Conservation (phyloP, 2,329 filamentous ascomycete genomes). For the Ophiocordyceps camponoti-leonardi region DNA sequence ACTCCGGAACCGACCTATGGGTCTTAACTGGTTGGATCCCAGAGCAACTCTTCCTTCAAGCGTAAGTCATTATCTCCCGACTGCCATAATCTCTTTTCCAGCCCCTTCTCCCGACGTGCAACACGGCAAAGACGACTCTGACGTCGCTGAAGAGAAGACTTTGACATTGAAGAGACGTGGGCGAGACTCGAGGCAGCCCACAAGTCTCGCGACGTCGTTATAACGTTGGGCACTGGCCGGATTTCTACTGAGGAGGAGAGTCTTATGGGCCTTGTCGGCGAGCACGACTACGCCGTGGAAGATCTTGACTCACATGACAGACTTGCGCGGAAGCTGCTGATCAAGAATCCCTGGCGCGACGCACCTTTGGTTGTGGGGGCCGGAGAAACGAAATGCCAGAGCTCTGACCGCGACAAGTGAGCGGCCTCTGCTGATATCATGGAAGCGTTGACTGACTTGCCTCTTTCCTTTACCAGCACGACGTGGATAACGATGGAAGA, state of each 20-base stretch:
- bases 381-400: constrained; percentile 1
- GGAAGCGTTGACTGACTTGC: not conserved
- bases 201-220: constrained; percentile 59
- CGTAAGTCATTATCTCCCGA: constrained; percentile 19
- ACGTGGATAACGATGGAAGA: constrained; percentile 90
- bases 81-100: not conserved
- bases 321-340: constrained; percentile 46
- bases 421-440: not conserved
- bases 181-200: constrained; percentile 58
- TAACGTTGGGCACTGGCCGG: constrained; percentile 80
- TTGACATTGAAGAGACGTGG: constrained; percentile 65
- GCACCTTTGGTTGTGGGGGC: constrained; percentile 45
- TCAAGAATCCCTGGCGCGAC: constrained; percentile 95
- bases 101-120: not conserved
- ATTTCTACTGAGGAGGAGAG: constrained; percentile 63
- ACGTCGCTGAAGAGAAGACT: constrained; percentile 43
- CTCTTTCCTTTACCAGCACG: constrained; percentile 38
- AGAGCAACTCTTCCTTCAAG: constrained; percentile 82
- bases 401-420: constrained; percentile 1
- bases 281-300: constrained; percentile 89
- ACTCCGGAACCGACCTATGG: constrained; percentile 89
- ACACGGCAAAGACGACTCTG: too few relatives aligned
- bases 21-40: constrained; percentile 92
- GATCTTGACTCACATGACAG: constrained; percentile 49
- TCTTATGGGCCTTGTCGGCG: constrained; percentile 64